Percentiles rank a stretch among this genome's conserved stretches.
Evolutionary conservation across 768 basidiomycete genomes (phyloP).

Genomic region (Neoboletus magnificus): DNA sequence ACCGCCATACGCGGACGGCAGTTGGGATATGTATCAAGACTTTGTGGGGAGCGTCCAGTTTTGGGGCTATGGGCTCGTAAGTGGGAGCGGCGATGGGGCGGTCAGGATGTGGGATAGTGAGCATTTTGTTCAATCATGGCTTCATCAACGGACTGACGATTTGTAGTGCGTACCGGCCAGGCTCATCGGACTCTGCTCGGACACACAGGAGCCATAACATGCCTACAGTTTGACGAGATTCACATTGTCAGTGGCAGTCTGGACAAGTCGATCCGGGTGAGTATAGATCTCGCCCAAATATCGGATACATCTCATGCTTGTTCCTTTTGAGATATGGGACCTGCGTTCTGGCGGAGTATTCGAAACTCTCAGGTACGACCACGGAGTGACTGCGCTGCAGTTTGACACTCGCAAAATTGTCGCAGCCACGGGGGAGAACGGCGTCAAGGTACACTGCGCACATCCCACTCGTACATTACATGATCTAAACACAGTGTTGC

Average conservation of each 20-base stretch:
- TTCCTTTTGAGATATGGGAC: conserved; percentile 80
- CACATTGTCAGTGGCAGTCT: conserved; percentile 91
- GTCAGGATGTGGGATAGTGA: conserved; percentile 99
- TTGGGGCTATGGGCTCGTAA: conserved; percentile 97
- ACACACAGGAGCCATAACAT: conserved; percentile 91
- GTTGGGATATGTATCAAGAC: conserved; percentile 94
- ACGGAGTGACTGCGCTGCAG: conserved; percentile 86
- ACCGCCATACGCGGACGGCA: conserved; percentile 85
- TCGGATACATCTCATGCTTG: neutral
- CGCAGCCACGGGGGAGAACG: conserved; percentile 90
- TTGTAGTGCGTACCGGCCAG: conserved; percentile 94
- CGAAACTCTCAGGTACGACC: conserved; percentile 89
- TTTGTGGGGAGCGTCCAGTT: conserved; percentile 98
- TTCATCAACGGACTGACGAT: neutral
- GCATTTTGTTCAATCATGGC: conserved; percentile 23
- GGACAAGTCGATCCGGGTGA: conserved; percentile 87
- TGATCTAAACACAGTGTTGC: neutral
- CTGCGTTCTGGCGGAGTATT: conserved; percentile 83
- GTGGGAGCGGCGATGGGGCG: conserved; percentile 94
- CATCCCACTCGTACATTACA: neutral
- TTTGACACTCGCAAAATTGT: conserved; percentile 94
- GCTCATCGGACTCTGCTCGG: conserved; percentile 90
- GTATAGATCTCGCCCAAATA: conserved; percentile 23
- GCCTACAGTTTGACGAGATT: conserved; percentile 93
- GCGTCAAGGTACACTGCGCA: conserved; percentile 63